Percentiles rank a stretch among this genome's conserved stretches.
Evolutionary conservation across 1,139 yeast species (phyloP).

Genomic region (Suhomyces terraborum): DNA sequence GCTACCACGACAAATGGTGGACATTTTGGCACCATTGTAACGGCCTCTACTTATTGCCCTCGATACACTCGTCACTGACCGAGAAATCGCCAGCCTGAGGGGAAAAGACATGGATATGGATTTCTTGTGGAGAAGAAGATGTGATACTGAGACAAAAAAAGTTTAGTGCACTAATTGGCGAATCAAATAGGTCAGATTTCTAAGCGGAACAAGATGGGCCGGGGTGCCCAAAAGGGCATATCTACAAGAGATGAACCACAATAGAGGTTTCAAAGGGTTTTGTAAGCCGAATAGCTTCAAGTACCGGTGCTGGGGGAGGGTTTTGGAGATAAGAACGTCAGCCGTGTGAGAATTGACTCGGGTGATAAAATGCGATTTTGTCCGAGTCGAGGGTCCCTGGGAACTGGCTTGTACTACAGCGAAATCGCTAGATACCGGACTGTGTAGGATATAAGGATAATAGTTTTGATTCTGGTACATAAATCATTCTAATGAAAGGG

Average conservation of each 20-base stretch:
- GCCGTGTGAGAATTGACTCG: constrained; percentile 11
- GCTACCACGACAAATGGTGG: neutral
- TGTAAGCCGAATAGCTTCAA: too few species aligned
- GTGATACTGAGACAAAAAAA: constrained; percentile 5
- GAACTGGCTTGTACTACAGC: too few species aligned
- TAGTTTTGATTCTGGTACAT: too few species aligned
- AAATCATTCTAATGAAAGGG: too few species aligned
- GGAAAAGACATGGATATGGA: neutral
- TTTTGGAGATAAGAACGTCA: constrained; percentile 4
- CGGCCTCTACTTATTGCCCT: neutral
- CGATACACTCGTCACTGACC: neutral
- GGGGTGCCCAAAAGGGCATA: neutral
- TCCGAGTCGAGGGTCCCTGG: neutral
- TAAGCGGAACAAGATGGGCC: constrained; percentile 4
- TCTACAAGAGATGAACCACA: too few species aligned
- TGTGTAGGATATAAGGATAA: too few species aligned
- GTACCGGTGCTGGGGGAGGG: too few species aligned
- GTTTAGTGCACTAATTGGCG: constrained; percentile 9
- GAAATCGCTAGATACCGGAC: too few species aligned
- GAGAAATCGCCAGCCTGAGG: neutral
- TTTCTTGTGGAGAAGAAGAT: constrained; percentile 2
- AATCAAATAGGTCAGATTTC: constrained; percentile 8
- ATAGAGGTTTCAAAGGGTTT: too few species aligned
- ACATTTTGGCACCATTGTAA: neutral
- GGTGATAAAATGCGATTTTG: constrained; percentile 5